These are phyloP conservation scores for Chlorophyllum brunneum DNA, from an alignment of 768 basidiomycete species.

Conservation along the genomic window DNA sequence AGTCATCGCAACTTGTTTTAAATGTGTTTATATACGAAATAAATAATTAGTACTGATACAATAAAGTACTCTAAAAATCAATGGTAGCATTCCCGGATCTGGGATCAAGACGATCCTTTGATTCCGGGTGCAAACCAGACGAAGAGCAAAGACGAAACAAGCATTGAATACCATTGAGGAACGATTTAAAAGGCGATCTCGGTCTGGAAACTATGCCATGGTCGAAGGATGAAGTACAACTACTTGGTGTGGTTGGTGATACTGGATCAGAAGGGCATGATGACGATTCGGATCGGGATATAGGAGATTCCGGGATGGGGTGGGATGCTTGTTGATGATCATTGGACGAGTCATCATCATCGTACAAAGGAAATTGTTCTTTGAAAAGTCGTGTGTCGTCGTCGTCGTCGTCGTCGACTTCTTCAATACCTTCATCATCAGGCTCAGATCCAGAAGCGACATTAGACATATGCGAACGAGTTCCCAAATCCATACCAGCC, in stretches of 20 bases:
- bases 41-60: background rate
- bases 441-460: too few species aligned
- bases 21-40: background rate
- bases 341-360: background rate
- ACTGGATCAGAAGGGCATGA: slow-evolving; percentile 19
- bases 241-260: slow-evolving; percentile 19
- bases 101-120: background rate
- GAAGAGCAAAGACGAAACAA: slow-evolving; percentile 8
- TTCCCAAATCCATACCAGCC: slow-evolving; percentile 35
- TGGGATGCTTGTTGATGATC: slow-evolving; percentile 5
- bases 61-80: background rate
- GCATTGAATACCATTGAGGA: background rate
- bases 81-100: background rate
- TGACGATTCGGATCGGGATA: slow-evolving; percentile 15
- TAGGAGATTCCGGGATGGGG: slow-evolving; percentile 9
- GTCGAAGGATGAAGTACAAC: background rate
- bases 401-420: background rate
- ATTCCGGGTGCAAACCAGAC: background rate
- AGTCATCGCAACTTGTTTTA: too few species aligned
- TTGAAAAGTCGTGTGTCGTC: too few species aligned
- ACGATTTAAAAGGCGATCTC: background rate
- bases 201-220: background rate
- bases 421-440: too few species aligned
- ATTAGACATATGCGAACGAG: too few species aligned
- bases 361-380: too few species aligned